A percentile compares a stretch with the other conserved stretches of the same genome.
phyloP scores from a whole-genome alignment of 2,329 filamentous ascomycete genomes.

The Cladosporium austrohemisphaericum region DNA sequence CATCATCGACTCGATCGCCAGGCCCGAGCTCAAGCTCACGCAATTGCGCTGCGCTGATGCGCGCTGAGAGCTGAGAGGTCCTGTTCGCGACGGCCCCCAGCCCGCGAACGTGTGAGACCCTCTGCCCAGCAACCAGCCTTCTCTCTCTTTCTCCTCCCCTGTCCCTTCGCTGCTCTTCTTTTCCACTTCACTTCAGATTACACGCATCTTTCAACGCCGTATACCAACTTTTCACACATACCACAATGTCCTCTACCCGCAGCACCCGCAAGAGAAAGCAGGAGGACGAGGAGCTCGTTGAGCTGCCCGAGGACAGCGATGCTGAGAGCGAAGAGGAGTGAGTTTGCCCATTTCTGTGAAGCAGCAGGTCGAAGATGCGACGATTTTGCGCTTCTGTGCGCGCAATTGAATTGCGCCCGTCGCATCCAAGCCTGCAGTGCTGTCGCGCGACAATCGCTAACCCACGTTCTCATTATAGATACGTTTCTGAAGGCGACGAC shows the following conservation, averaged over 20 bases:
- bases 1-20: conserved; percentile 6
- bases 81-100: no score
- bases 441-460: background rate
- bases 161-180: background rate
- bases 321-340: conserved; percentile 41
- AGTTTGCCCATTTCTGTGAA: conserved; percentile 20
- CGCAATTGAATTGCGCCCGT: background rate
- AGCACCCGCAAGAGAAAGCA: conserved; percentile 39
- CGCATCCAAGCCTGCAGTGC: background rate
- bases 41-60: background rate
- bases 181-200: conserved; percentile 13
- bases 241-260: conserved; percentile 3
- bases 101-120: background rate
- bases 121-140: conserved; percentile 6
- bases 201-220: conserved; percentile 28
- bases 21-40: conserved; percentile 14
- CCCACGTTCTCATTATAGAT: background rate
- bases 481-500: conserved; percentile 13
- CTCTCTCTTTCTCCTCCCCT: background rate
- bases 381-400: background rate
- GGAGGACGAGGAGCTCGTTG: conserved; percentile 40
- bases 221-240: conserved; percentile 14
- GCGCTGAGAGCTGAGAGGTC: conserved; percentile 6
- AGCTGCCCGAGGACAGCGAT: conserved; percentile 38
- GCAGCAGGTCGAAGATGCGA: no score